Evolutionary conservation across 2,329 filamentous ascomycete genomes (phyloP), one percentile per base, ranked within the genome.

Genomic region (Alternaria burnsii): DNA sequence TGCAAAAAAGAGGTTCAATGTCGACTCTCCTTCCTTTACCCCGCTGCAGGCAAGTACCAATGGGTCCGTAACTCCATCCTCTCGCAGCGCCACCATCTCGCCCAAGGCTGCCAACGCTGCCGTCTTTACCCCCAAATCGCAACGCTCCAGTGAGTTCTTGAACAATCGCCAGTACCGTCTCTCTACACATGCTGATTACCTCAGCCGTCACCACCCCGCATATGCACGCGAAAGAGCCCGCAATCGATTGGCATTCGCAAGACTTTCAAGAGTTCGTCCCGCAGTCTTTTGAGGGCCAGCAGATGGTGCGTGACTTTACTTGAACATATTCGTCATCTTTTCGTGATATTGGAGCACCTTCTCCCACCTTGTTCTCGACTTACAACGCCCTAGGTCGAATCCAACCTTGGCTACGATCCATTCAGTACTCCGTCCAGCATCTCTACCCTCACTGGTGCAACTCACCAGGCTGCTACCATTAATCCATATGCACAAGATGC

Each of bases 11-110:
- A 84, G 90, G 28, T 85, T 99, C 68, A 99, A 97, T 78, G 95
- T 97, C 74, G 95, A 98, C 73, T 98, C 95, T 9, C 94, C 95
- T 12, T 92, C 94, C 48, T 99, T 99, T 78, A 97, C 93, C 0
- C 94, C 94, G 38, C 81, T 87, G 42, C 80, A 83, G 59, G 76
- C 84, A 12, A 81, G 79, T 59, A 79, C 81, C 28, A 82, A 83
- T 71, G 83, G 81, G 20, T 63, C 72, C 52, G 76, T 76, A 52
- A 78, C 85, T 43, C 79, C 81, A 24, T 79, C 81, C 1, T 74
- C 81, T 24, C 93, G 93, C 79, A 91, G 91, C 71, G 86, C 89
- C 10, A 89, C 89, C 9, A 93, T 98, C 66, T 95, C 94, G 8
- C 92, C 93, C 1, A 93, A 96, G 79, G 91, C 92, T 56, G 94